phyloP scores from a whole-genome alignment of 2,329 filamentous ascomycete genomes.

The Diaporthe vaccinii region DNA sequence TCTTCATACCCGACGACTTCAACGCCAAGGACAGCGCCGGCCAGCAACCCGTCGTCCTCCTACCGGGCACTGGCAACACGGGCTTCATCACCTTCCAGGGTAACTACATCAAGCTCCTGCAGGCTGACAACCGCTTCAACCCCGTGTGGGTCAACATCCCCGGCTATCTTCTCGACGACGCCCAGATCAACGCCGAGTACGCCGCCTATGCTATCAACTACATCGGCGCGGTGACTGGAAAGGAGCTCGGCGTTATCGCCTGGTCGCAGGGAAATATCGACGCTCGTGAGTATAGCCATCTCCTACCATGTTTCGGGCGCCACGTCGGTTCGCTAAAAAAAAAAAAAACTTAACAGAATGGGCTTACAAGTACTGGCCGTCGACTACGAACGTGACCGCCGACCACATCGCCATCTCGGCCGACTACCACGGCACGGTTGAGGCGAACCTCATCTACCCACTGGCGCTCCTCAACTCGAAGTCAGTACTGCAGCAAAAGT shows the following conservation, averaged over 20 bases:
- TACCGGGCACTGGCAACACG: constrained; percentile 17
- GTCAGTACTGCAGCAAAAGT: constrained; percentile 59
- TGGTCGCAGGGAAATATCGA: constrained; percentile 68
- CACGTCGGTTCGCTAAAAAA: neutral
- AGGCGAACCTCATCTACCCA: constrained; percentile 44
- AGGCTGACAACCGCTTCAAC: neutral
- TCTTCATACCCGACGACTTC: constrained; percentile 21
- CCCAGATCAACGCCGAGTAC: constrained; percentile 26
- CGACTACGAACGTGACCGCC: constrained; percentile 54
- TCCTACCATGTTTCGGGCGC: accelerated
- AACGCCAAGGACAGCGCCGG: neutral
- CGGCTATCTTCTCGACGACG: constrained; percentile 6
- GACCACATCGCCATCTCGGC: constrained; percentile 64
- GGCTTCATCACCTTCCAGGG: constrained; percentile 29
- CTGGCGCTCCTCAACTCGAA: neutral
- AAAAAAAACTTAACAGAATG: constrained; percentile 55
- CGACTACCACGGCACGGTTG: constrained; percentile 55
- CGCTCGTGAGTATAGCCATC: constrained; percentile 46
- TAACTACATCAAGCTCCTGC: constrained; percentile 21
- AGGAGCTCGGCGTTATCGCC: constrained; percentile 35
- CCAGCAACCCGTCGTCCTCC: neutral
- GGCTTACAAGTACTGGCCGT: constrained; percentile 68
- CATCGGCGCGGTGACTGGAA: constrained; percentile 13
- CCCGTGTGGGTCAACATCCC: constrained; percentile 26
- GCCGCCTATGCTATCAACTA: constrained; percentile 29